Evolutionary conservation across 805 yeast species (phyloP).

Genomic region (Wickerhamiella spandovensis): DNA sequence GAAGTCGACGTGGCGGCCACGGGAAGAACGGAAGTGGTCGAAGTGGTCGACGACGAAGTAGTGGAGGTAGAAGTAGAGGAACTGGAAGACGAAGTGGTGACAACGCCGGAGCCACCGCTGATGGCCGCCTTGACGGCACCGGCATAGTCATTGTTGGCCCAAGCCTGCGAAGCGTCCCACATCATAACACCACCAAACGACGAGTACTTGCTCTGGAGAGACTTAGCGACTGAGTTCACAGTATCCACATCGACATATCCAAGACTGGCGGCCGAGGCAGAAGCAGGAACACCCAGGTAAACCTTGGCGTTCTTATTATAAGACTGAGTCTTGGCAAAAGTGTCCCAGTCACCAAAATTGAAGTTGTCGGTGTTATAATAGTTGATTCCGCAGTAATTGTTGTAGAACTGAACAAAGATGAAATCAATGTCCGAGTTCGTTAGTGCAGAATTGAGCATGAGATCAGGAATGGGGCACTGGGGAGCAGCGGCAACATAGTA

Average conservation of each 20-base stretch:
- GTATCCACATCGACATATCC: constrained; percentile 39
- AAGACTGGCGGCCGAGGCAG: constrained; percentile 36
- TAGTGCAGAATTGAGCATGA: constrained; percentile 30
- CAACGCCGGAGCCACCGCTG: constrained; percentile 43
- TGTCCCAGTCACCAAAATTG: constrained; percentile 35
- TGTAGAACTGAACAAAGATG: constrained; percentile 54
- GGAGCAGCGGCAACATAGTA: constrained; percentile 55
- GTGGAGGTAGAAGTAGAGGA: background rate
- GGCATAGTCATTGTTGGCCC: constrained; percentile 36
- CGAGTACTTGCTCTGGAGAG: constrained; percentile 18
- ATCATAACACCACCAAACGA: constrained; percentile 58
- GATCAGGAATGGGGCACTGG: constrained; percentile 54
- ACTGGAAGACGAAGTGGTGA: background rate
- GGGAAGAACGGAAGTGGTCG: background rate
- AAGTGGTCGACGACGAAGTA: background rate
- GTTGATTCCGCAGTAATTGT: constrained; percentile 35
- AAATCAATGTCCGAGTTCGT: constrained; percentile 38
- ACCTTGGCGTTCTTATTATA: constrained; percentile 41
- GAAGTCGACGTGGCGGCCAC: background rate
- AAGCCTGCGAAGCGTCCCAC: constrained; percentile 71
- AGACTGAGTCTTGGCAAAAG: constrained; percentile 32
- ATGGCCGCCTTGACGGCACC: constrained; percentile 31
- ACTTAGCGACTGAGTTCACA: constrained; percentile 12
- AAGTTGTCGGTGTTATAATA: constrained; percentile 23
- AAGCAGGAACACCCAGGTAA: constrained; percentile 52